Percentiles rank a stretch among this genome's conserved stretches.
phyloP scores from a whole-genome alignment of 2,329 filamentous ascomycete species.

The Exophiala sideris region DNA sequence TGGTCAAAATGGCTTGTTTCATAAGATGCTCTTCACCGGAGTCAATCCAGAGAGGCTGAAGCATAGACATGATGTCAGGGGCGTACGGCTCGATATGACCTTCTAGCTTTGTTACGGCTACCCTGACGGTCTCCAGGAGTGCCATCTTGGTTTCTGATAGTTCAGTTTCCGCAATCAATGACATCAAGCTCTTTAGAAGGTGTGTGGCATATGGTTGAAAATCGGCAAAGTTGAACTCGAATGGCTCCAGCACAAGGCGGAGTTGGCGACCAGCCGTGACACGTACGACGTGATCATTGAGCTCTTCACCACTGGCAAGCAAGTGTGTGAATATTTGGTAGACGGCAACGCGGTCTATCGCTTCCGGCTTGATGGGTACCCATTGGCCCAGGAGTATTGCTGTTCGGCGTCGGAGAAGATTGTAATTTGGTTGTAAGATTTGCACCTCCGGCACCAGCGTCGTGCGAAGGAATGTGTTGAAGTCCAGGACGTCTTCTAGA shows the following conservation, averaged over 20 bases:
- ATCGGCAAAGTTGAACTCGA: slow-evolving; percentile 69
- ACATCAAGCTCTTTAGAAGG: slow-evolving; percentile 69
- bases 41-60: slow-evolving; percentile 80
- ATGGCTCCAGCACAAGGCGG: slow-evolving; percentile 75
- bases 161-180: slow-evolving; percentile 74
- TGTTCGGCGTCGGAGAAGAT: slow-evolving; percentile 80
- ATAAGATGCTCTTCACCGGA: slow-evolving; percentile 85
- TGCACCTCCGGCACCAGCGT: slow-evolving; percentile 79
- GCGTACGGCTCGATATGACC: slow-evolving; percentile 62
- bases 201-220: slow-evolving; percentile 76
- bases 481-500: slow-evolving; percentile 72
- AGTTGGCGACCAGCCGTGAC: slow-evolving; percentile 87
- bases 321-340: slow-evolving; percentile 90
- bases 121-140: slow-evolving; percentile 79
- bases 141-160: slow-evolving; percentile 86
- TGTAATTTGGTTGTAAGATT: slow-evolving; percentile 63
- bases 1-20: slow-evolving; percentile 86
- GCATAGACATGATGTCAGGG: slow-evolving; percentile 74
- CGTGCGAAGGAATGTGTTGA: slow-evolving; percentile 71
- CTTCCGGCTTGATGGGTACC: slow-evolving; percentile 73
- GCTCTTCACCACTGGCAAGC: slow-evolving; percentile 68
- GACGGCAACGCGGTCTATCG: slow-evolving; percentile 65
- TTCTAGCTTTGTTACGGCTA: slow-evolving; percentile 78
- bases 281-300: slow-evolving; percentile 87
- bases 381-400: slow-evolving; percentile 87